These are phyloP conservation scores for Cetraspora pellucida DNA, from an alignment of 192 early-diverging fungal genomes.

Conservation along the genomic window DNA sequence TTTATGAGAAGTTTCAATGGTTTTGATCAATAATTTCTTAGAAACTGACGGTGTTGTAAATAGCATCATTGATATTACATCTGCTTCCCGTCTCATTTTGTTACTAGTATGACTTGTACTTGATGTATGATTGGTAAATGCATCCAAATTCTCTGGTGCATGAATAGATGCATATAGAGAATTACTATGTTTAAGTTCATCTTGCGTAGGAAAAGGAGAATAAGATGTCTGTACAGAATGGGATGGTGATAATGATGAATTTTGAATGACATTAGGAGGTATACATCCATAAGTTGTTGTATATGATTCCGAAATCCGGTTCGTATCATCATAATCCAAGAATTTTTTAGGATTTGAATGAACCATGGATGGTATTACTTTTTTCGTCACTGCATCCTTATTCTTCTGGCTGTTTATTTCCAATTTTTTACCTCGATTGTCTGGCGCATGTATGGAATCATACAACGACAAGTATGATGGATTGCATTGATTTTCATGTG, in stretches of 20 bases:
- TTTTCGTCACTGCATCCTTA: neutral
- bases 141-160: neutral
- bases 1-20: neutral
- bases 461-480: neutral
- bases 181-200: neutral
- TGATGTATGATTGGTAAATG: neutral
- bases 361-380: neutral
- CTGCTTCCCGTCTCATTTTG: neutral
- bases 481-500: neutral
- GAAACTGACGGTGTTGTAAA: neutral
- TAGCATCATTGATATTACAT: neutral
- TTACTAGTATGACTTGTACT: neutral
- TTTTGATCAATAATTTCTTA: neutral
- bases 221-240: no score
- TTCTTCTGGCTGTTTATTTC: neutral
- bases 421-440: neutral
- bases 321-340: neutral
- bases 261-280: no score
- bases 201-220: neutral
- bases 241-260: neutral
- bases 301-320: neutral
- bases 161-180: neutral
- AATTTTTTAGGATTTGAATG: neutral
- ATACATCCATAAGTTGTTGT: no score
- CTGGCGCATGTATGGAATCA: conserved; percentile 17